Percentiles rank a stretch among this genome's conserved stretches.
These are phyloP conservation scores for Hyphopichia burtonii DNA, from an alignment of 1,139 yeast species.

Conservation along the genomic window DNA sequence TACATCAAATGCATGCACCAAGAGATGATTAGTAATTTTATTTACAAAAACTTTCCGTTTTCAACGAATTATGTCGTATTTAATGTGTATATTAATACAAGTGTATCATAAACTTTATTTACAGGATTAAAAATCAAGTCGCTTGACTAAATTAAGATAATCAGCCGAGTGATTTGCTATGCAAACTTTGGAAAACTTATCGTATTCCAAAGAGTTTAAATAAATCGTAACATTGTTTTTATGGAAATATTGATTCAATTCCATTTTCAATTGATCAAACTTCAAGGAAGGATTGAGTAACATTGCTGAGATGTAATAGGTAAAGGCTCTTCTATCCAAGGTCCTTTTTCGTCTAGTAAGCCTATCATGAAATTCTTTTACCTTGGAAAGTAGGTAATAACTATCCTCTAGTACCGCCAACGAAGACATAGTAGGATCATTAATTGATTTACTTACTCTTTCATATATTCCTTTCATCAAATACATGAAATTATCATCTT, in stretches of 20 bases:
- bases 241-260: background rate
- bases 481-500: constrained; percentile 18
- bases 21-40: constrained; percentile 19
- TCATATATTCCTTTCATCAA: constrained; percentile 12
- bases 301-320: constrained; percentile 1
- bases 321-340: background rate
- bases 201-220: background rate
- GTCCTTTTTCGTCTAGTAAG: background rate
- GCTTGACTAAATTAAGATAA: background rate
- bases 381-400: background rate
- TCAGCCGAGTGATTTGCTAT: background rate
- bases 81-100: background rate
- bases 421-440: background rate
- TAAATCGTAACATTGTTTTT: background rate
- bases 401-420: background rate
- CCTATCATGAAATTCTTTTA: background rate
- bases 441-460: background rate
- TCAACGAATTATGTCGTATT: background rate
- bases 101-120: background rate
- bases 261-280: background rate
- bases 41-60: background rate
- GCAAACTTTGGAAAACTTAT: background rate
- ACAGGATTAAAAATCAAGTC: background rate
- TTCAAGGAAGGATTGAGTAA: background rate
- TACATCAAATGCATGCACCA: constrained; percentile 69